These are phyloP conservation scores for Phialophora expanda DNA, from an alignment of 2,329 filamentous ascomycete genomes.

Conservation along the genomic window DNA sequence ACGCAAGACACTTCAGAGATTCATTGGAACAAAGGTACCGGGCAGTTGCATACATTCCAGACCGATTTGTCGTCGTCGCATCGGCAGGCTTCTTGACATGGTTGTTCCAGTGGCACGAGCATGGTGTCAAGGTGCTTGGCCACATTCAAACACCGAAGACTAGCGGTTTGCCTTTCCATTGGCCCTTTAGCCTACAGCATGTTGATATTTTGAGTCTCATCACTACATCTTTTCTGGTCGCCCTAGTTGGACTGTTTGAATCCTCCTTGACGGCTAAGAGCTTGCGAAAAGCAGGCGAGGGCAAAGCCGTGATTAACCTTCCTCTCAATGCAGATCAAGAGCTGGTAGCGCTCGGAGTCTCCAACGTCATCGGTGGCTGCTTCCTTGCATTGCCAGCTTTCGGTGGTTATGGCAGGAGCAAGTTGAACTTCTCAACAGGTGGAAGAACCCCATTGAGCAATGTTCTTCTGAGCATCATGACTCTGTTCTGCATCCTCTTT, in stretches of 20 bases:
- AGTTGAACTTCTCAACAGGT: constrained; percentile 16
- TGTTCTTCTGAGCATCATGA: constrained; percentile 14
- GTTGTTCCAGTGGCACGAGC: constrained; percentile 10
- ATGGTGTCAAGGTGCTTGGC: constrained; percentile 15
- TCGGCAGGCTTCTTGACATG: constrained; percentile 8
- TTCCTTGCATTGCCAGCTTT: constrained; percentile 15
- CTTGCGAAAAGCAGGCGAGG: constrained; percentile 5
- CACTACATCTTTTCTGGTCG: constrained; percentile 13
- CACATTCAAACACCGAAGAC: constrained; percentile 17
- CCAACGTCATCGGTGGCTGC: constrained; percentile 18
- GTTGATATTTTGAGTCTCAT: constrained; percentile 13
- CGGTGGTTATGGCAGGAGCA: constrained; percentile 18
- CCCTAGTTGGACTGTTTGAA: constrained; percentile 19
- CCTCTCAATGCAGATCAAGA: constrained; percentile 11
- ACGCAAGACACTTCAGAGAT: constrained; percentile 9
- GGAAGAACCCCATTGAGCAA: constrained; percentile 21
- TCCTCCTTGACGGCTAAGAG: constrained; percentile 21
- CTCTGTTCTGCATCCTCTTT: constrained; percentile 10
- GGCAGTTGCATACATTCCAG: constrained; percentile 12
- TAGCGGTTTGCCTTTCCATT: constrained; percentile 13
- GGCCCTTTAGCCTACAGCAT: constrained; percentile 15
- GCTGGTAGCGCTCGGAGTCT: constrained; percentile 13
- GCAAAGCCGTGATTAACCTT: background rate
- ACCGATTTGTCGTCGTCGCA: constrained; percentile 19
- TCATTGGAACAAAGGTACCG: constrained; percentile 4